These are phyloP conservation scores for Phaffomyces thermotolerans DNA, from an alignment of 805 yeast species.

Conservation along the genomic window DNA sequence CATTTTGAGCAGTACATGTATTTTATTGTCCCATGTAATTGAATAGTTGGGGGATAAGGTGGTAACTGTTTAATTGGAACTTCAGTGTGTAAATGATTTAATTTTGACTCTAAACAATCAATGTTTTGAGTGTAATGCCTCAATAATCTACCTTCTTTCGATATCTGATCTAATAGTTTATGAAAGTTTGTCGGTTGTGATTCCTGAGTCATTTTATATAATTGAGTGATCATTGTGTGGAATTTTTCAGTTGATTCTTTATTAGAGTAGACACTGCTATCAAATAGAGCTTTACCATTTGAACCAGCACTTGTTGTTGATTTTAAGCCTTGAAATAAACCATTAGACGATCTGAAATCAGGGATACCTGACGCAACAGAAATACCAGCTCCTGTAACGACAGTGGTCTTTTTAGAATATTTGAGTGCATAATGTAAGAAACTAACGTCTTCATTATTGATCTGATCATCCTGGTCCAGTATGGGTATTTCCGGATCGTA, in stretches of 20 bases:
- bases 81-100: constrained; percentile 40
- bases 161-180: constrained; percentile 47
- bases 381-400: constrained; percentile 87
- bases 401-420: constrained; percentile 51
- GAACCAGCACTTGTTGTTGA: constrained; percentile 30
- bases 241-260: constrained; percentile 53
- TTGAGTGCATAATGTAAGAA: constrained; percentile 45
- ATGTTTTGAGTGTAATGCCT: constrained; percentile 85
- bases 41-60: constrained; percentile 56
- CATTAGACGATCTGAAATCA: constrained; percentile 77
- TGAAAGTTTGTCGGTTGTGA: constrained; percentile 77
- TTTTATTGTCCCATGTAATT: constrained; percentile 78
- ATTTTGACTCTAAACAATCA: constrained; percentile 66
- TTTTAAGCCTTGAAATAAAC: constrained; percentile 56
- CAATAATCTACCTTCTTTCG: constrained; percentile 55
- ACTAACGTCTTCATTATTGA: constrained; percentile 35
- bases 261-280: constrained; percentile 66
- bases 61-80: constrained; percentile 38
- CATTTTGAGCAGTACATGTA: constrained; percentile 75
- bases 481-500: constrained; percentile 23
- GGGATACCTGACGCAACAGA: constrained; percentile 89
- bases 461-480: constrained; percentile 25
- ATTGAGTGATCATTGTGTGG: constrained; percentile 64
- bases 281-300: constrained; percentile 67
- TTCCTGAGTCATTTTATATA: constrained; percentile 45